Base-by-base conservation (phyloP, 257 asterid genomes). In the Penstemon eatonii region DNA sequence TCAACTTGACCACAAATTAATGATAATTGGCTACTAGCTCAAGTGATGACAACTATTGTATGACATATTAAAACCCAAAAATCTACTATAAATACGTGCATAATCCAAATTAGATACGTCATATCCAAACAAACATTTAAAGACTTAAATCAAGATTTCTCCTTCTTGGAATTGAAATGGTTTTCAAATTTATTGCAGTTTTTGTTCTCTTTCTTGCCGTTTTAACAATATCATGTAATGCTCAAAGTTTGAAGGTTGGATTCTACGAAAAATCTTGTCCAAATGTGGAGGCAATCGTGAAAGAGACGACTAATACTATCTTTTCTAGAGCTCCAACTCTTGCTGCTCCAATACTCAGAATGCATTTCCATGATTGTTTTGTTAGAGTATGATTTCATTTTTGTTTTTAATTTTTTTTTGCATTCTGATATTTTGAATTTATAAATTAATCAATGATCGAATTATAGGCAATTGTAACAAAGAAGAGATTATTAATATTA, bases 261-360 rank as follows among this genome's bases (percentile, higher is more conserved):
- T 72, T 71, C 47, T 81, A 81, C 51, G 36, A 25, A 1, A 64
- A 36, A 7, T 73, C 72, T 5, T 82, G 87, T 33, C 77, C 73
- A 11, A 12, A 53, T 4, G 81, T 75, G 7, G 83, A 82, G 66
- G 18, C 56, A 6, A 77, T 69, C 44, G 79, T 79, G 36, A 74
- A 66, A 33, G 59, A 60, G 5, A 75, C 82, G 0, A 45, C 79
- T 47, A 40, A 41, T 2, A 69, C 56, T 65, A 73, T 78, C 8
- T 25, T 25, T 25, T 44, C 74, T 37, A 53, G 7, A 10, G 63
- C 76, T 12, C 87, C 84, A 5, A 53, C 64, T 7, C 75, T 82
- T 51, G 78, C 82, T 15, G 80, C 79, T 9, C 66, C 80, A 33
- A 13, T 83, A 4, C 78, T 80, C 4, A 71, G 88, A 61, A 72